These are phyloP conservation scores for Craspedostauros australis DNA, from an alignment of 108 stramenopile genomes.

Conservation along the genomic window DNA sequence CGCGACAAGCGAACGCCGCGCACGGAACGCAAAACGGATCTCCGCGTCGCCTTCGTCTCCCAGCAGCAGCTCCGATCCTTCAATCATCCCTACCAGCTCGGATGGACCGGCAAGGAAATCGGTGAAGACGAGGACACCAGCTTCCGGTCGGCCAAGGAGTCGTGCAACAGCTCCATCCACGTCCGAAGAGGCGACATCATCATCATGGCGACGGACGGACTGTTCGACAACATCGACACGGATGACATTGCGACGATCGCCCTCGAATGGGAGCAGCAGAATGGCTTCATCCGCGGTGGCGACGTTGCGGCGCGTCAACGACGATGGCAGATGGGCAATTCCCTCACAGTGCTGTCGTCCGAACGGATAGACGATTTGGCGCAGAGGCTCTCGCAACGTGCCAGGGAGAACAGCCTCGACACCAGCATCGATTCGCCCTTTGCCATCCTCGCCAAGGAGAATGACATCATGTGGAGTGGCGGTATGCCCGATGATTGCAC, in stretches of 20 bases:
- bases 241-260: constrained; percentile 85
- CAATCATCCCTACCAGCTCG: constrained; percentile 95
- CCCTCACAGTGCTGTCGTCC: constrained; percentile 39
- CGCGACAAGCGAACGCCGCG: constrained; percentile 65
- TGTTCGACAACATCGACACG: constrained; percentile 95
- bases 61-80: constrained; percentile 93
- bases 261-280: constrained; percentile 83
- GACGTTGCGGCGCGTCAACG: constrained; percentile 59
- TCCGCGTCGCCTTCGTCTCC: constrained; percentile 87
- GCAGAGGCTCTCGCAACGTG: constrained; percentile 41
- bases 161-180: constrained; percentile 87
- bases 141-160: constrained; percentile 81
- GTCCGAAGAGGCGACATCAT: constrained; percentile 91
- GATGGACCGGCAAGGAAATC: constrained; percentile 81
- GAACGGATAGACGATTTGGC: constrained; percentile 42
- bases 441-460: constrained; percentile 94
- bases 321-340: constrained; percentile 67
- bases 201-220: constrained; percentile 93
- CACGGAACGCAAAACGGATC: constrained; percentile 72
- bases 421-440: constrained; percentile 83
- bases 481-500: constrained; percentile 96
- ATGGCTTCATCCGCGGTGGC: constrained; percentile 69
- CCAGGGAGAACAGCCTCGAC: constrained; percentile 84
- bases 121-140: constrained; percentile 43
- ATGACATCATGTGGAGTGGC: constrained; percentile 98